Base-by-base conservation (phyloP, 768 basidiomycete species). In the Tricholoma matsutake region DNA sequence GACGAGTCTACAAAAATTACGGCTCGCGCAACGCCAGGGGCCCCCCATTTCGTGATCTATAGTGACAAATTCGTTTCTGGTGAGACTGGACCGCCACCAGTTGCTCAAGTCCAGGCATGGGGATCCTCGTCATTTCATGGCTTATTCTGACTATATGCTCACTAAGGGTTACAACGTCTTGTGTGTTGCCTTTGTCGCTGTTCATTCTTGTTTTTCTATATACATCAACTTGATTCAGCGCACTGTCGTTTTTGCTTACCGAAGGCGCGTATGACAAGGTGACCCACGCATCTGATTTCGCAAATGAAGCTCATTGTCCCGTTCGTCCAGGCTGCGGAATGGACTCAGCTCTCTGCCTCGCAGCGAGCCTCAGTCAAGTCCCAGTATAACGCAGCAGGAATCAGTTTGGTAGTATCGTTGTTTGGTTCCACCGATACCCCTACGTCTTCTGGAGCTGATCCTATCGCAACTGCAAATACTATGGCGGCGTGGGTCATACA, bases 331-430 rank as follows among this genome's bases (percentile, higher is more conserved):
- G 83, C 81, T 6, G 68, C 71, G 54, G 77, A 77, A 60, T 84
- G 81, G 82, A 66, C 75, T 25, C 65, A 65, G 35, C 71, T 84
- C 2, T 69, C 75, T 1, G 72, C 72, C 4, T 62, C 63, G 16
- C 68, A 81, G 34, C 78, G 84, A 29, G 61, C 77, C 11, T 35
- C 75, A 13, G 76, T 81, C 65, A 71, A 83, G 61, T 63, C 78
- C 0, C 75, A 81, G 59, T 86, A 86, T 65, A 75, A 74, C 22
- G 76, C 79, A 0, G 83, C 84, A 6, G 85, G 85, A 18, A 85
- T 86, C 68, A 81, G 80, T 20, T 66, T 87, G 51, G 78, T 87
- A 56, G 85, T 86, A 4, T 82, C 83, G 49, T 77, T 74, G 3
- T 86, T 86, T 63, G 83, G 83, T 6, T 75, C 81, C 4, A 71